Conservation (phyloP, 352 stramenopile species). For the Thalassiosira livingstoniorum region DNA sequence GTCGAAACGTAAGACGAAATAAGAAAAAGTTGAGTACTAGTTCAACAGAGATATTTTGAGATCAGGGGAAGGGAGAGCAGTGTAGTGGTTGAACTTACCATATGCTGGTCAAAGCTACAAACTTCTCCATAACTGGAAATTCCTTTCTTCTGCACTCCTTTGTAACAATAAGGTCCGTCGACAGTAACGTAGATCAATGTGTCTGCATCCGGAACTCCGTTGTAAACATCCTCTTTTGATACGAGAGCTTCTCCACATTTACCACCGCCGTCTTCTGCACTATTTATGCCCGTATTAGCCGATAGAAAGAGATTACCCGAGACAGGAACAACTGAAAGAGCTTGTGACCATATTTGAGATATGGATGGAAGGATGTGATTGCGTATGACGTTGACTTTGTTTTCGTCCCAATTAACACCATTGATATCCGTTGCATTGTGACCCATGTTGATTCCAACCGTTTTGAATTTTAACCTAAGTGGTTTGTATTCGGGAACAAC, state of each 20-base stretch:
- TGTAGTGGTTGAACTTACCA: too few relatives aligned
- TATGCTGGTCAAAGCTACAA: slow-evolving; percentile 61
- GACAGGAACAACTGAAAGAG: slow-evolving; percentile 27
- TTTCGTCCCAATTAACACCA: slow-evolving; percentile 34
- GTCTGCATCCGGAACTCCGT: slow-evolving; percentile 54
- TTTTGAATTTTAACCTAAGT: background rate
- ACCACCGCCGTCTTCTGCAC: too few relatives aligned
- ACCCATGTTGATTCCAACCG: slow-evolving; percentile 6
- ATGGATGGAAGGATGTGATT: slow-evolving; percentile 49
- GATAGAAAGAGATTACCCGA: slow-evolving; percentile 38
- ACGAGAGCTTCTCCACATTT: slow-evolving; percentile 56
- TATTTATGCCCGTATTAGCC: slow-evolving; percentile 11
- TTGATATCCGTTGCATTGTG: slow-evolving; percentile 17
- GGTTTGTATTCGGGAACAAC: background rate
- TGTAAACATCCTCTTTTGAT: slow-evolving; percentile 37
- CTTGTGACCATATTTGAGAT: slow-evolving; percentile 29
- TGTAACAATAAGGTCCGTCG: slow-evolving; percentile 50
- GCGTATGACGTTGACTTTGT: slow-evolving; percentile 33
- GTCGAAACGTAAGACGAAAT: too few relatives aligned
- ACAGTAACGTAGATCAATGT: slow-evolving; percentile 56
- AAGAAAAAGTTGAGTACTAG: too few relatives aligned
- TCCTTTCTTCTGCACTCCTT: slow-evolving; percentile 6
- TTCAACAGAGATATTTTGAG: too few relatives aligned
- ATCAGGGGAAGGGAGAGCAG: too few relatives aligned
- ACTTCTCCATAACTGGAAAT: slow-evolving; percentile 44